Evolutionary conservation across 768 basidiomycete genomes (phyloP), one percentile per base, ranked within the genome.

Genomic region (Butyriboletus loyo): DNA sequence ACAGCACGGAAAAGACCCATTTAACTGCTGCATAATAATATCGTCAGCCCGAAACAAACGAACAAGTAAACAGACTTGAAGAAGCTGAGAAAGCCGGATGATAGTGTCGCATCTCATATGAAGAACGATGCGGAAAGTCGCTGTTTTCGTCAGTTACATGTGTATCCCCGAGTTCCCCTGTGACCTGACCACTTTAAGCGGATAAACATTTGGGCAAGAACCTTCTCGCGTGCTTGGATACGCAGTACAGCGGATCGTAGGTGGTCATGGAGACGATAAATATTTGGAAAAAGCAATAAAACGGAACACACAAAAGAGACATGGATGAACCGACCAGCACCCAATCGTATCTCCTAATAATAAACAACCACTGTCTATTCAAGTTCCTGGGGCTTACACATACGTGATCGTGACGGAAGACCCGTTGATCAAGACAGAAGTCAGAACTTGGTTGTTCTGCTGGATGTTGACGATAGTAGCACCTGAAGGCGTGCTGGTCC

Each of bases 361-460:
- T 9, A 19, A 7, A 34, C 15, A 21, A 5, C 34, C 8, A 50
- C 17, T n/a, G 17, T 49, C 15, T 27, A 28, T 50, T n/a, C 17
- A 15, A 36, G 15, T 36, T 4, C 13, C 9, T 24, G 9, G 25
- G 13, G 34, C 6, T 19, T 34, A 41, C 11, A 24, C 14, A 31
- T 47, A 38, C 5, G 24, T 10, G 39, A 57, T 10, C 6, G 24
- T 34, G 11, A 57, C 24, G 17, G 49, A 34, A 15, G 49, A 44
- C 1, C 40, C 36, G 8, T n/a, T 4, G 7, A 9, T 21, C 2
- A 35, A 22, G 42, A 40, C 28, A 13, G 27, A 32, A 2, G 52
- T 54, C 49, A 59, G 28, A 21, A 32, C 4, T 31, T 25, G 3
- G 25, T 13, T 36, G 15, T 54, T 39, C 32, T 54, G 56, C 21